Percentiles rank a stretch among this genome's conserved stretches.
Evolutionary conservation across 768 basidiomycete species (phyloP).

Genomic region (Russula compacta): DNA sequence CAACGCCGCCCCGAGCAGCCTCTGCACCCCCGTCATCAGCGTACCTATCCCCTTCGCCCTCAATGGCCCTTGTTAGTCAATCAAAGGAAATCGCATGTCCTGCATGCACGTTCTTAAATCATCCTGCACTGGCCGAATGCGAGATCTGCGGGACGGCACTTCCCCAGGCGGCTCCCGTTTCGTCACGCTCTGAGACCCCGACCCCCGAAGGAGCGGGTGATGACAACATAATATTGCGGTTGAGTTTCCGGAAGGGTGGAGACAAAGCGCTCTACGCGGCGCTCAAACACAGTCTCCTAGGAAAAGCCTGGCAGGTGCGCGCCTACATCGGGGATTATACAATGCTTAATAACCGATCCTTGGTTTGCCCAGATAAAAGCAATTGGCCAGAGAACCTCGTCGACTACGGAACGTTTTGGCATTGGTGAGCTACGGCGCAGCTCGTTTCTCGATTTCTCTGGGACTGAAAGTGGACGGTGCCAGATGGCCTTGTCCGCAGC

Average conservation of each 20-base stretch:
- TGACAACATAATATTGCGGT: constrained; percentile 47
- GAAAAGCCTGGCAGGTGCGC: constrained; percentile 68
- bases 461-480: not conserved
- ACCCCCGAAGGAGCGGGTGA: constrained; percentile 30
- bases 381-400: not conserved
- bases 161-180: constrained; percentile 27
- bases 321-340: not conserved
- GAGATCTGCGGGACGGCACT: constrained; percentile 81
- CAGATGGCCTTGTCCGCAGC: constrained; percentile 75
- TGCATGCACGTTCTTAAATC: constrained; percentile 90
- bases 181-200: constrained; percentile 52
- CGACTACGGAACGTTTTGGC: constrained; percentile 31
- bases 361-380: constrained; percentile 6
- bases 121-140: constrained; percentile 59
- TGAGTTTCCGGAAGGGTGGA: constrained; percentile 90
- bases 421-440: constrained; percentile 40
- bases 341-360: not conserved
- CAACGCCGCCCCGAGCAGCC: constrained; percentile 20
- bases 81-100: constrained; percentile 53
- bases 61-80: constrained; percentile 29
- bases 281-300: constrained; percentile 59
- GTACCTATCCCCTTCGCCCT: constrained; percentile 34
- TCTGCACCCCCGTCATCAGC: constrained; percentile 19
- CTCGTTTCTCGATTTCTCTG: not conserved
- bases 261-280: constrained; percentile 74